Conservation (phyloP, 1,284 basidiomycete genomes). For the Ustilago esculenta region DNA sequence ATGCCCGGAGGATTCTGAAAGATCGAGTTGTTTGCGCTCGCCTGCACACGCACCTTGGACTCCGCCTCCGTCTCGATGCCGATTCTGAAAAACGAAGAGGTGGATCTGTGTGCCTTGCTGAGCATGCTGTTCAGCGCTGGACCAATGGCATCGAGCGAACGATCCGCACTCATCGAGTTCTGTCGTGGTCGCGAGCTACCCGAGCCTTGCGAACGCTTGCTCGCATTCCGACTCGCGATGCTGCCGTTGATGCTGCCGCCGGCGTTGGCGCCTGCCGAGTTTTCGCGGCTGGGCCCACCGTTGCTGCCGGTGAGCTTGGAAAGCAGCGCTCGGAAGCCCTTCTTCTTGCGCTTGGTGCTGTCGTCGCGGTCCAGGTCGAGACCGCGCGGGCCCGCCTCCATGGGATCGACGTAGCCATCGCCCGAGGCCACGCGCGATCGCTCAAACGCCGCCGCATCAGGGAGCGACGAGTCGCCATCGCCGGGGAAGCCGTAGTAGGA, state of each 20-base stretch:
- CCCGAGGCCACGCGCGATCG: conserved; percentile 38
- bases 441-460: conserved; percentile 31
- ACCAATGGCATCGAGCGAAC: conserved; percentile 38
- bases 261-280: conserved; percentile 9
- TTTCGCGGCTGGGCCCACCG: conserved; percentile 16
- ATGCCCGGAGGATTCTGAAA: conserved; percentile 54
- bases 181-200: conserved; percentile 33
- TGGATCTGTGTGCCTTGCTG: conserved; percentile 40
- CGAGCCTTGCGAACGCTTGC: conserved; percentile 44
- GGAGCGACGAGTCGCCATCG: conserved; percentile 43
- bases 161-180: conserved; percentile 37
- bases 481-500: conserved; percentile 58
- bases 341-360: conserved; percentile 48
- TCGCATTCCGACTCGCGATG: conserved; percentile 44
- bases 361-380: conserved; percentile 27
- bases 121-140: conserved; percentile 26
- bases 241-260: conserved; percentile 37
- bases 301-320: conserved; percentile 49
- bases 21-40: conserved; percentile 12
- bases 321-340: conserved; percentile 52
- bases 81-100: conserved; percentile 42
- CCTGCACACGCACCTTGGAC: conserved; percentile 10
- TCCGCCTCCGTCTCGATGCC: conserved; percentile 23
- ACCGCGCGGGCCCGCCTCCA: conserved; percentile 38
- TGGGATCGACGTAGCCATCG: conserved; percentile 45